Percentiles rank a stretch among this genome's conserved stretches.
These are phyloP conservation scores for Parafenestella ontariensis DNA, from an alignment of 2,329 filamentous ascomycete genomes.

Conservation along the genomic window DNA sequence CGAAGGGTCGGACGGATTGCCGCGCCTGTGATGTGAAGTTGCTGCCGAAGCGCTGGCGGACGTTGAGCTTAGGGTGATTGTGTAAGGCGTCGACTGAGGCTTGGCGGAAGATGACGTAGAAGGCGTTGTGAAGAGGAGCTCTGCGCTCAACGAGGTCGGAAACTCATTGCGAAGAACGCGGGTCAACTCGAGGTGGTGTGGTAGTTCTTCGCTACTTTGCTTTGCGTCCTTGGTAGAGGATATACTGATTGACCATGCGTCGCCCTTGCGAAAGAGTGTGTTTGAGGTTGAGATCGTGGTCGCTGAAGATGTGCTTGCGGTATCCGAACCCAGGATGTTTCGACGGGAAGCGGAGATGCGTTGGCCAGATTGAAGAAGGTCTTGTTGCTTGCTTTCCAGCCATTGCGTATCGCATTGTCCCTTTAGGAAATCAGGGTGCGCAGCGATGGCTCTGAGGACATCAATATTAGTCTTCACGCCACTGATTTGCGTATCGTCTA, in stretches of 20 bases:
- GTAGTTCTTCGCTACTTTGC: slow-evolving; percentile 13
- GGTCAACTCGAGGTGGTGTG: slow-evolving; percentile 62
- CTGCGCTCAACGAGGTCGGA: slow-evolving; percentile 61
- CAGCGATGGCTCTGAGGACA: slow-evolving; percentile 62
- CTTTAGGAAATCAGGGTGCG: slow-evolving; percentile 57
- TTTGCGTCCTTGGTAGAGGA: slow-evolving; percentile 35
- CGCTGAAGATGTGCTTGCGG: slow-evolving; percentile 2
- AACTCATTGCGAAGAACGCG: slow-evolving; percentile 67
- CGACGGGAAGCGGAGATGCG: slow-evolving; percentile 1
- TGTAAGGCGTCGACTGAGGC: slow-evolving; percentile 51
- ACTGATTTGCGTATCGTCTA: slow-evolving; percentile 62
- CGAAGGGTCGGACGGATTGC: slow-evolving; percentile 56
- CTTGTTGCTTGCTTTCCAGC: slow-evolving; percentile 60
- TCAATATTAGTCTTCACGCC: slow-evolving; percentile 67
- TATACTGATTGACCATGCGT: slow-evolving; percentile 64
- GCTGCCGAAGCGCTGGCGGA: slow-evolving; percentile 51
- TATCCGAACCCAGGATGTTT: background rate
- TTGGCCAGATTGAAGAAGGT: slow-evolving; percentile 45
- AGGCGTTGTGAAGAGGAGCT: slow-evolving; percentile 59
- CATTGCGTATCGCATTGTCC: slow-evolving; percentile 63
- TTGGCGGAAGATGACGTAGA: slow-evolving; percentile 55
- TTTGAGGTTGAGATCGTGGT: slow-evolving; percentile 34
- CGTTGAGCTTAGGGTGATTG: slow-evolving; percentile 55
- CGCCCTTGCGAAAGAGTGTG: slow-evolving; percentile 63
- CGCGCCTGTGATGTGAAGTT: slow-evolving; percentile 55